Conservation (phyloP, 1,284 basidiomycete species). For the Puccinia triticina region DNA sequence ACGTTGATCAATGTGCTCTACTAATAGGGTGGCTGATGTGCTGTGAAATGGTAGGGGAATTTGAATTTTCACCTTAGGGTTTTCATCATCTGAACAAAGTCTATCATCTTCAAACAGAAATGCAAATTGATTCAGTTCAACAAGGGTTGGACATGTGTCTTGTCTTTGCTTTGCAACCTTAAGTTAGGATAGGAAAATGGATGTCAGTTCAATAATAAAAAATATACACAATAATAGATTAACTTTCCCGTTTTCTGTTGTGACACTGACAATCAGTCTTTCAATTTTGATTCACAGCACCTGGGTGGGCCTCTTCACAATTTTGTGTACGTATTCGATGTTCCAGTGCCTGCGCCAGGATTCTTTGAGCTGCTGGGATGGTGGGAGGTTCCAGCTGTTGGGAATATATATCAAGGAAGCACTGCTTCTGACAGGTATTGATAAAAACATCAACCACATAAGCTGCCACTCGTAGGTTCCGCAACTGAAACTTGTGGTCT, state of each 20-base stretch:
- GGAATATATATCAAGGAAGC: background rate
- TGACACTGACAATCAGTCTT: background rate
- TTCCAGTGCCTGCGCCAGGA: background rate
- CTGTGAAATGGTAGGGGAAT: background rate
- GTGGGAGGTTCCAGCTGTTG: background rate
- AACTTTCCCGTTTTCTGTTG: background rate
- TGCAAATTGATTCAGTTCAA: background rate
- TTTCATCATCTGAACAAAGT: conserved; percentile 5
- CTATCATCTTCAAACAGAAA: background rate
- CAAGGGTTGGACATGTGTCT: background rate
- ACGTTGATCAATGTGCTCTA: background rate
- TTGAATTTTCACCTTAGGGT: background rate
- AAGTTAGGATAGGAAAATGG: background rate
- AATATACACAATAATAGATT: background rate
- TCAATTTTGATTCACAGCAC: background rate
- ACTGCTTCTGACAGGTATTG: background rate
- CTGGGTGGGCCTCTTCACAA: background rate
- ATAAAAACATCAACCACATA: conserved; percentile 6
- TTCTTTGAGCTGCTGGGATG: background rate
- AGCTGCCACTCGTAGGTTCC: background rate
- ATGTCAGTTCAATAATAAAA: too few relatives aligned
- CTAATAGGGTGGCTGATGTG: background rate
- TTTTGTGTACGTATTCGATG: background rate
- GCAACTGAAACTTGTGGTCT: background rate
- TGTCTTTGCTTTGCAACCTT: background rate